Base-by-base conservation (phyloP, 306 rosid genomes). In the Ochetophila trinervis region DNA sequence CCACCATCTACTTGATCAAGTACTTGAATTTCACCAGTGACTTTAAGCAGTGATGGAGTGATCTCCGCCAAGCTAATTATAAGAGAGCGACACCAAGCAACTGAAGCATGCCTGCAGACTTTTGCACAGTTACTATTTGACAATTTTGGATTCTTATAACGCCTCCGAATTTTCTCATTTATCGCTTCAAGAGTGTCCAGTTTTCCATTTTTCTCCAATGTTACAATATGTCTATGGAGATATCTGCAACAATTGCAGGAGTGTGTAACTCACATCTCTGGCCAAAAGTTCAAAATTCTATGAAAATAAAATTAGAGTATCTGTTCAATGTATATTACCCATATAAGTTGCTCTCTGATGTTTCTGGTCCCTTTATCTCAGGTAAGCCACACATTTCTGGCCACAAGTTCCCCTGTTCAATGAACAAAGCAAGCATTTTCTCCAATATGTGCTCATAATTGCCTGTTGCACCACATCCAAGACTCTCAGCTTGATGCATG, bases 371-470 rank as follows among this genome's bases (percentile, higher is more conserved):
- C 78, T 80, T 82, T 50, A 87, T 82, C 86, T 92, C 98, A 19
- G 91, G 80, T 78, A 92, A 83, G 78, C 83, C 69, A 80, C 91
- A 92, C 78, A 92, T 79, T 65, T 92, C 96, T 36, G 96, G 95
- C 98, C 96, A 92, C 73, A 92, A 57, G 86, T 82, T 89, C 53
- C 98, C 96, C 65, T 92, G 98, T 77, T 92, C 98, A 78, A 92
- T 79, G 86, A 89, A 92, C 74, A 92, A 87, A 68, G 87, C 53
- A 81, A 92, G 89, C 73, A 92, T 67, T 83, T 75, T 89, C 79
- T 92, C 98, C 72, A 87, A 75, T 62, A 89, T 79, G 69, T 80
- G 83, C 78, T 89, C 93, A 47, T 79, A 79, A 73, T 82, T 75
- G 74, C 80, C 74, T 63, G 58, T 65, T 67, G 78, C 53, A 72